Conservation (phyloP, 495 filamentous ascomycete species). For the Aspergillus funiculosus region DNA sequence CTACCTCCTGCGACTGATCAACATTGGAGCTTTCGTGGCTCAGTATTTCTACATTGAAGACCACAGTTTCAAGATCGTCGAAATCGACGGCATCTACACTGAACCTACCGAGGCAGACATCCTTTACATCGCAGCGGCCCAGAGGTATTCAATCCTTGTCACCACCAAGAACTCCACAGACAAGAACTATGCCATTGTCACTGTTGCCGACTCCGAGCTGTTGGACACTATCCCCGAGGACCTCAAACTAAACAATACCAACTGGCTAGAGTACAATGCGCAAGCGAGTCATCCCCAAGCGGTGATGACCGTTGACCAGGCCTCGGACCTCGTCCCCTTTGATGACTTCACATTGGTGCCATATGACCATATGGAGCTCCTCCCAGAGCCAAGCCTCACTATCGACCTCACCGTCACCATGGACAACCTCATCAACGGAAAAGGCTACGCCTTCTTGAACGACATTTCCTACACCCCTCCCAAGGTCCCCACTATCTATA, state of each 20-base stretch:
- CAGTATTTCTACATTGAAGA: constrained; percentile 76
- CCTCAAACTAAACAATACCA: constrained; percentile 63
- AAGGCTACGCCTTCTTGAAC: constrained; percentile 66
- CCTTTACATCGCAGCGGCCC: constrained; percentile 63
- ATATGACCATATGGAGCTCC: constrained; percentile 39
- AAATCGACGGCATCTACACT: constrained; percentile 49
- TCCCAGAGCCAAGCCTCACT: constrained; percentile 25
- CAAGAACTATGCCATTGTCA: constrained; percentile 61
- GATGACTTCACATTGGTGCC: constrained; percentile 50
- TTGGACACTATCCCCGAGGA: constrained; percentile 27
- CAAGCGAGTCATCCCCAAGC: constrained; percentile 47
- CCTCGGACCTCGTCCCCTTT: constrained; percentile 38
- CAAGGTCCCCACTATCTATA: constrained; percentile 78
- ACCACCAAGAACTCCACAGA: constrained; percentile 59
- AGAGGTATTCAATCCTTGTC: constrained; percentile 63
- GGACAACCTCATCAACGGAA: constrained; percentile 42
- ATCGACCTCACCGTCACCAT: constrained; percentile 37
- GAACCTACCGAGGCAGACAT: constrained; percentile 53
- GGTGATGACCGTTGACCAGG: constrained; percentile 44
- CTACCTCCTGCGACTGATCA: constrained; percentile 72
- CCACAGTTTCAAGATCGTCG: constrained; percentile 57
- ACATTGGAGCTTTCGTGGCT: constrained; percentile 68
- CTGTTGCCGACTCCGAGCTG: constrained; percentile 28
- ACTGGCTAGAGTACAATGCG: constrained; percentile 70
- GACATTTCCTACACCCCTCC: constrained; percentile 67